A percentile compares a stretch with the other conserved stretches of the same genome.
Conservation (phyloP, 305 asterid species). For the Striga hermonthica region DNA sequence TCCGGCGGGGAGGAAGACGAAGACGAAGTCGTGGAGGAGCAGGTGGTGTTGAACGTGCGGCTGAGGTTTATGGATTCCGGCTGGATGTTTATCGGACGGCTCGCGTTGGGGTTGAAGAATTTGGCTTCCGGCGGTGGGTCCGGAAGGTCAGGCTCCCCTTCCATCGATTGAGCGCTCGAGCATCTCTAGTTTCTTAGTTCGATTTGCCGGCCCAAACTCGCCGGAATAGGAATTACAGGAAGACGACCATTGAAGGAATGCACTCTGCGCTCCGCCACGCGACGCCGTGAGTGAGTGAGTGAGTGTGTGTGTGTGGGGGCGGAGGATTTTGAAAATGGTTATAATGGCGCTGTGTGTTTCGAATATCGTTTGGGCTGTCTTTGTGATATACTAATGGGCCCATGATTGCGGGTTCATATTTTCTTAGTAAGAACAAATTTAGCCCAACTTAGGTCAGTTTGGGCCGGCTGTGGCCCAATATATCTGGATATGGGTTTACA, state of each 20-base stretch:
- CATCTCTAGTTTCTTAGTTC: slow-evolving; percentile 41
- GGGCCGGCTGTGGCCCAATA: too few relatives aligned
- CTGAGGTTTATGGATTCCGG: slow-evolving; percentile 50
- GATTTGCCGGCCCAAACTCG: slow-evolving; percentile 16
- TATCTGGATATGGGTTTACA: too few relatives aligned
- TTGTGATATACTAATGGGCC: too few relatives aligned
- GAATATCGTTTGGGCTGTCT: too few relatives aligned
- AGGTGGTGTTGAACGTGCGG: slow-evolving; percentile 47
- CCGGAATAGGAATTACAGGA: slow-evolving; percentile 18
- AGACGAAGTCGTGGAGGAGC: slow-evolving; percentile 54
- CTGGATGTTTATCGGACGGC: slow-evolving; percentile 52
- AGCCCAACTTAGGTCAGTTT: too few relatives aligned
- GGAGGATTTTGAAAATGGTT: too few relatives aligned
- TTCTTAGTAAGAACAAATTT: too few relatives aligned
- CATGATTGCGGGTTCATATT: too few relatives aligned
- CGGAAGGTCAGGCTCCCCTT: slow-evolving; percentile 89
- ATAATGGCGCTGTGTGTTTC: too few relatives aligned
- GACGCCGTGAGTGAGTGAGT: too few relatives aligned
- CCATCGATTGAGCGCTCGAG: slow-evolving; percentile 57
- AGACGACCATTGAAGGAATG: slow-evolving; percentile 35
- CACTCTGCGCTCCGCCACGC: background rate
- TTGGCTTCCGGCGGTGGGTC: slow-evolving; percentile 43
- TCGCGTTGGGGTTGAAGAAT: slow-evolving; percentile 44
- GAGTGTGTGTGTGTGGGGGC: too few relatives aligned
- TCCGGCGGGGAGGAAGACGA: slow-evolving; percentile 70